phyloP scores from a whole-genome alignment of 768 basidiomycete genomes.

The Suillus alpinus region DNA sequence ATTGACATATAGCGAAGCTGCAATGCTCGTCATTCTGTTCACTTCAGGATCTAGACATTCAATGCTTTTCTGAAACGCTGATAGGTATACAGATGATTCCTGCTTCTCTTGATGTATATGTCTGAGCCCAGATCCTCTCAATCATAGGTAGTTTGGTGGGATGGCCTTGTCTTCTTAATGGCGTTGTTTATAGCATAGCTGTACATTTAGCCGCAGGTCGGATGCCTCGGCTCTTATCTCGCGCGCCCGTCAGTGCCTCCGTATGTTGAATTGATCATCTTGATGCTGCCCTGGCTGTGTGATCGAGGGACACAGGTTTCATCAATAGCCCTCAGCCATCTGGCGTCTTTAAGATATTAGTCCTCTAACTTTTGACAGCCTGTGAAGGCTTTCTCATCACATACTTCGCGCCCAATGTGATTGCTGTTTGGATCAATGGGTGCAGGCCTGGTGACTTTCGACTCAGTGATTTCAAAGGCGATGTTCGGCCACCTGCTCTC shows the following conservation, averaged over 20 bases:
- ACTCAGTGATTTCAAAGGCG: too few species aligned
- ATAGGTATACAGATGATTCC: not conserved
- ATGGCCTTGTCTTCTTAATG: not conserved
- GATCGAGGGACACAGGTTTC: not conserved
- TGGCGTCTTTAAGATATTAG: not conserved
- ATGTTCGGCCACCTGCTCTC: too few species aligned
- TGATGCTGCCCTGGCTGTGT: not conserved
- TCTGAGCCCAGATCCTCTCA: not conserved
- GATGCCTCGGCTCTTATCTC: not conserved
- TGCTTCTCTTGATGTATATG: not conserved
- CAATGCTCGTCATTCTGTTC: slow-evolving; percentile 45
- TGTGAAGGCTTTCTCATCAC: too few species aligned
- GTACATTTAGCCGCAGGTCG: not conserved
- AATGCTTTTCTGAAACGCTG: not conserved
- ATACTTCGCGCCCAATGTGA: too few species aligned
- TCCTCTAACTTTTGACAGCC: too few species aligned
- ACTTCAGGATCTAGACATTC: not conserved
- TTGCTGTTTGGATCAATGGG: too few species aligned
- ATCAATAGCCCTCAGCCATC: not conserved
- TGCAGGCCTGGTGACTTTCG: too few species aligned
- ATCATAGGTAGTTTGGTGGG: not conserved
- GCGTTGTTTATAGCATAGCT: not conserved
- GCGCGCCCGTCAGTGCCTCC: not conserved
- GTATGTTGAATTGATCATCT: not conserved
- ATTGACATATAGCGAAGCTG: slow-evolving; percentile 43